Evolutionary conservation across 2,329 filamentous ascomycete species (phyloP), one percentile per base, ranked within the genome.

Genomic region (Bipolaris bicolor): DNA sequence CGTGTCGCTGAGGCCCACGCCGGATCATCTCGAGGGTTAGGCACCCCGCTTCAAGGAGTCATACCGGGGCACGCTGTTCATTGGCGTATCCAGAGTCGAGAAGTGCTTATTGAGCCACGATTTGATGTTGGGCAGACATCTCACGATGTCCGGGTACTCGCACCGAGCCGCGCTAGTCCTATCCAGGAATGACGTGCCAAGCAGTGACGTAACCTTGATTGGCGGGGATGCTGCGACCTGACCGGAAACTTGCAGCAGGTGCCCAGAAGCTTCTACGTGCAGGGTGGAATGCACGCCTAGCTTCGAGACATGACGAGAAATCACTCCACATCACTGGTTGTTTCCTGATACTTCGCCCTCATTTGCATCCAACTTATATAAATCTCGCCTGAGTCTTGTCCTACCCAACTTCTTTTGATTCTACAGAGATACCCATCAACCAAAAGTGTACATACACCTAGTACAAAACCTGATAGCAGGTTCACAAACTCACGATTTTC

Each of bases 221-320:
- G 55, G 58, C 55, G 60, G 54, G 37, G 33, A 16, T 33, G 49
- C 37, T 49, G 31, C 29, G n/a, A 55, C 26, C 58, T 61, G 55
- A 53, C 51, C 58, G 58, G 63, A 67, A 66, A 52, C 58, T 53
- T 52, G 59, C 51, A 57, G 66, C 59, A 59, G 46, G 29, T 22
- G 49, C 52, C 69, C 45, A 63, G 70, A 73, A 72, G 60, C 63
- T 68, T 72, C 69, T 50, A 69, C 58, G 52, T 52, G 50, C 49
- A 47, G 57, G 58, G 57, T 57, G 49, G 59, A 65, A 56, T 53
- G 44, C 57, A 62, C 67, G 49, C 65, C 49, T 48, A 61, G 33
- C 52, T 66, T 56, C 57, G 64, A 62, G 66, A 55, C 40, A 49
- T 53, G 33, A 54, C 66, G 33, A 64, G 70, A 70, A 68, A 58